phyloP scores from a whole-genome alignment of 176 grass and related monocot genomes.

The Triticum dicoccoides region DNA sequence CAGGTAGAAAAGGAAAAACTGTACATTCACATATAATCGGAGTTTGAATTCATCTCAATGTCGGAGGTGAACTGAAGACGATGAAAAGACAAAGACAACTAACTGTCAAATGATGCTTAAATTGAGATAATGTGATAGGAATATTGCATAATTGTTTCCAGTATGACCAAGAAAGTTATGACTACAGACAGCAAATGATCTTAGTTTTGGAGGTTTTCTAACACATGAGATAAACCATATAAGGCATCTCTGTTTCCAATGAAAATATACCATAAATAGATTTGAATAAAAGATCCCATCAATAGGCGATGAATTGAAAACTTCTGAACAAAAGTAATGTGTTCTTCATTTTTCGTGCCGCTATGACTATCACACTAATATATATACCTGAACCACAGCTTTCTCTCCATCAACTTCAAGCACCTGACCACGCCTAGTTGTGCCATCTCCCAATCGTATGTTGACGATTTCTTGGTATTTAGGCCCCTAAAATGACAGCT shows the following conservation, averaged over 20 bases:
- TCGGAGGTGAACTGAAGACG: not conserved
- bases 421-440: slow-evolving; percentile 72
- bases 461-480: slow-evolving; percentile 89
- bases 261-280: not conserved
- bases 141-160: not conserved
- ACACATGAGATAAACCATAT: not conserved
- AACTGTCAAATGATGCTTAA: not conserved
- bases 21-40: not conserved
- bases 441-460: slow-evolving; percentile 71
- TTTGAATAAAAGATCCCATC: not conserved
- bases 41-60: not conserved
- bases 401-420: slow-evolving; percentile 84
- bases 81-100: not conserved
- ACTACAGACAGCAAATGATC: not conserved
- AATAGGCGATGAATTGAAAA: not conserved
- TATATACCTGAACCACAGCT: slow-evolving; percentile 76
- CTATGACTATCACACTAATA: not conserved
- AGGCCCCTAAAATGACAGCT: slow-evolving; percentile 50
- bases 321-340: not conserved
- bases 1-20: not conserved
- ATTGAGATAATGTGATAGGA: not conserved
- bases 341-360: not conserved
- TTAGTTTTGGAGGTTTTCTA: not conserved
- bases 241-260: not conserved
- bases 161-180: not conserved